Evolutionary conservation across 2,329 filamentous ascomycete species (phyloP), one percentile per base, ranked within the genome.

Genomic region (Neodidymelliopsis sp.): DNA sequence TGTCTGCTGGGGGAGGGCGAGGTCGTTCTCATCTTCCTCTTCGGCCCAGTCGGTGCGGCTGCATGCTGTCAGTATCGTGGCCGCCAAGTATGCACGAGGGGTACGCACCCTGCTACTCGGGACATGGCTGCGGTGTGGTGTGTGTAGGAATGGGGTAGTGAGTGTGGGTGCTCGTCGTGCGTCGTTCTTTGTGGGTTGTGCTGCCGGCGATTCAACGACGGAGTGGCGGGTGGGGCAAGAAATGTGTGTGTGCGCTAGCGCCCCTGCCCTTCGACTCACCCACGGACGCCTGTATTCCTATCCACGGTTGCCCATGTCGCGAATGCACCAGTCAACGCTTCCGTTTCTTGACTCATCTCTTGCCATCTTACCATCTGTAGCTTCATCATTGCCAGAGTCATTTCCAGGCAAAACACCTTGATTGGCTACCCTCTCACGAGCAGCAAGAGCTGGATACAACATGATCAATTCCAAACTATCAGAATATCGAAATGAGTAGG

Each of bases 21-120:
- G 86, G 77, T 94, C 89, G 77, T 91, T 88, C 70, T 96, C 91
- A 77, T 91, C 88, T 70, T 96, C 91, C 79, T 97, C 94, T 74
- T 71, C 69, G 39, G 94, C 93, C 93, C 93, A 97, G 83, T 97
- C 92, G 71, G 82, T 82, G 69, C 82, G 81, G 73, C 79, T 82
- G 41, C 25, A 43, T 19, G 22, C 7, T 36, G 45, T 53, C 35
- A 62, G 53, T 39, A 12, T 27, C 12, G 15, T 37, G 23, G 25
- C 34, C 22, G 24, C 22, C 20, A 34, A 18, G 20, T 6, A 27
- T 7, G 12, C 22, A 3, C 11, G 25, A 15, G 23, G 35, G 20
- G 15, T 13, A 50, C 68, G 50, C 52, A 72, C 71, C 70, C 69
- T 67, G 67, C 69, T 59, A 66, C 64, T 61, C 66, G 66, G 56